These are phyloP conservation scores for Aspergillus ustus DNA, from an alignment of 2,329 filamentous ascomycete genomes.

Conservation along the genomic window DNA sequence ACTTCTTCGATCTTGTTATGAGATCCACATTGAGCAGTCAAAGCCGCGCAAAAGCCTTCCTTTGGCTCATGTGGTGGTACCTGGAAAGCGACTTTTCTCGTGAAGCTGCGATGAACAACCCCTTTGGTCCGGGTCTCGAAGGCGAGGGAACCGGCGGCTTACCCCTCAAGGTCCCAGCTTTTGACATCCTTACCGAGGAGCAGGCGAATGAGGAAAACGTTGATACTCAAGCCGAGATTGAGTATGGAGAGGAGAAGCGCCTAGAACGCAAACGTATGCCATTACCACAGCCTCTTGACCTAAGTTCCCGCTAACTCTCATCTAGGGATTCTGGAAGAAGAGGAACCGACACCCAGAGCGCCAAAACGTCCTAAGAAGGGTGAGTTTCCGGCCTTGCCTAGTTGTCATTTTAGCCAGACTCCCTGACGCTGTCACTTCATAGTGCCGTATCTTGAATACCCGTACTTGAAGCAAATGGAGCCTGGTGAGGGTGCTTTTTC, in stretches of 20 bases:
- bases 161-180: constrained; percentile 52
- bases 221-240: constrained; percentile 53
- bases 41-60: constrained; percentile 83
- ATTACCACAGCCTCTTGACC: not conserved
- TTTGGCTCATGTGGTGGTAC: constrained; percentile 99
- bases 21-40: constrained; percentile 78
- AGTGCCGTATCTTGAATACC: constrained; percentile 12
- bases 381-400: constrained; percentile 20
- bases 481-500: constrained; percentile 4
- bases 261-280: constrained; percentile 52
- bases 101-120: constrained; percentile 86
- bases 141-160: constrained; percentile 49
- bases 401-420: not conserved
- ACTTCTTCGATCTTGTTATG: constrained; percentile 98
- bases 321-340: constrained; percentile 53
- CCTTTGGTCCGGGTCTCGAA: constrained; percentile 69
- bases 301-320: constrained; percentile 17
- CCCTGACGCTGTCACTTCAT: not conserved
- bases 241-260: constrained; percentile 54
- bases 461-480: constrained; percentile 11
- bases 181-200: constrained; percentile 54
- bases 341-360: constrained; percentile 50
- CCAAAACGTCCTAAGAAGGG: constrained; percentile 52
- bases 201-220: constrained; percentile 57
- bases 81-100: constrained; percentile 92